Base-by-base conservation (phyloP, 139 green algal species). In the Volvox africanus region DNA sequence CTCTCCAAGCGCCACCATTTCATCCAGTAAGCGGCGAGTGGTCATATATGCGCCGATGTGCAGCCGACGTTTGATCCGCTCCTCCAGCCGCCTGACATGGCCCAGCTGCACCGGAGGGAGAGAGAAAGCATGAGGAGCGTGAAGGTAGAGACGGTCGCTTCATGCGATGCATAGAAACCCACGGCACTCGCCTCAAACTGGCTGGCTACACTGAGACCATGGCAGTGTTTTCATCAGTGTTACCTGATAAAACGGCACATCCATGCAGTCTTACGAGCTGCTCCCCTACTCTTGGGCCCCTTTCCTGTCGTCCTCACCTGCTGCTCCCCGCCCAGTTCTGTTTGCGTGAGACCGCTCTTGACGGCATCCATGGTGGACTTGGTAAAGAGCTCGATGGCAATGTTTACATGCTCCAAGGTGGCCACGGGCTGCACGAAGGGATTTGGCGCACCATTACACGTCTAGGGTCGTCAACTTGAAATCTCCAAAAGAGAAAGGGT, bases 281-380 rank as follows among this genome's bases (percentile, higher is more conserved):
- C 44, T 14, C 44, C 5, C 44, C 44, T 55, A 55, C 9, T 55
- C 44, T n/a, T n/a, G 44, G 44, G 5, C 44, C 44, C 44, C 44
- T 55, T 55, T 55, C 44, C 44, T 9, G 44, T 55, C 44, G 44
- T 55, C 26, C 75, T 75, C 26, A 26, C 86, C 88, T 86, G 87
- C 76, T 55, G 35, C 79, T 82, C 88, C 22, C 88, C 77, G 28
- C 77, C 62, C n/a, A 86, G 26, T 76, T 91, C 87, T 26, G n/a
- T 37, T 62, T 86, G 77, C 68, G 80, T 92, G 68, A 93, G 82
- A 32, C 90, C 90, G 30, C 76, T 89, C 88, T 95, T 93, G 5
- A 95, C 90, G 13, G 92, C 90, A 62, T 93, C 90, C 92, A 93
- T 93, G 65, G 90, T 93, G 30, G 90, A 89, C 82, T 92, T 92